phyloP scores from a whole-genome alignment of 1,284 basidiomycete species.

The Fomitiporia mediterranea region DNA sequence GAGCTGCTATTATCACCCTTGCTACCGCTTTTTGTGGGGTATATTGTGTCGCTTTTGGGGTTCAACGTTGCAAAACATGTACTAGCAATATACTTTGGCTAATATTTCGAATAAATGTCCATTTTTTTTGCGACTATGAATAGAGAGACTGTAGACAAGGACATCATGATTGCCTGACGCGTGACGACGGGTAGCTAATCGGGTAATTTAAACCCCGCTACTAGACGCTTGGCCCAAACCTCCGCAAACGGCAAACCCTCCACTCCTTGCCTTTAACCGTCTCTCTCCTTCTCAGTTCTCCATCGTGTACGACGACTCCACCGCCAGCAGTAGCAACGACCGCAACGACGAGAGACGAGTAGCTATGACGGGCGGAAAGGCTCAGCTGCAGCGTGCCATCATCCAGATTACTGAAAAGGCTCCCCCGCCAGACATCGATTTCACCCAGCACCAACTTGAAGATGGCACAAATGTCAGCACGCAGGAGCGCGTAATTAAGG shows the following conservation, averaged over 20 bases:
- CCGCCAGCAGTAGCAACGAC: neutral
- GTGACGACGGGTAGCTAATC: neutral
- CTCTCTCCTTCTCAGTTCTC: constrained; percentile 8
- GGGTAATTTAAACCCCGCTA: constrained; percentile 19
- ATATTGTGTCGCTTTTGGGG: constrained; percentile 81
- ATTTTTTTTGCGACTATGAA: neutral
- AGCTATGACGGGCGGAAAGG: constrained; percentile 26
- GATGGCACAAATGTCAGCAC: constrained; percentile 85
- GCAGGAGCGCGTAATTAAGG: constrained; percentile 82
- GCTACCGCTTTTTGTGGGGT: constrained; percentile 78
- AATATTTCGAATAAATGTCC: constrained; percentile 26
- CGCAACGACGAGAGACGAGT: constrained; percentile 2
- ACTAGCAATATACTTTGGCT: constrained; percentile 75
- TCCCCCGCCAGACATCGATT: constrained; percentile 73
- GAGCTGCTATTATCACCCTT: constrained; percentile 85
- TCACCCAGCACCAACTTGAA: constrained; percentile 84
- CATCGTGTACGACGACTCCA: constrained; percentile 9
- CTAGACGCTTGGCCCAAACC: constrained; percentile 2
- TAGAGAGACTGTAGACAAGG: neutral
- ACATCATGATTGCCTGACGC: neutral
- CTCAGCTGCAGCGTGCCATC: constrained; percentile 70
- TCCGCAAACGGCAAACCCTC: neutral
- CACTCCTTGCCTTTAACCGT: neutral
- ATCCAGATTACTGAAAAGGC: constrained; percentile 65
- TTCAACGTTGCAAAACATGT: constrained; percentile 84